Base-by-base conservation (phyloP, 352 stramenopile species). In the Nothophytophthora sp. region DNA sequence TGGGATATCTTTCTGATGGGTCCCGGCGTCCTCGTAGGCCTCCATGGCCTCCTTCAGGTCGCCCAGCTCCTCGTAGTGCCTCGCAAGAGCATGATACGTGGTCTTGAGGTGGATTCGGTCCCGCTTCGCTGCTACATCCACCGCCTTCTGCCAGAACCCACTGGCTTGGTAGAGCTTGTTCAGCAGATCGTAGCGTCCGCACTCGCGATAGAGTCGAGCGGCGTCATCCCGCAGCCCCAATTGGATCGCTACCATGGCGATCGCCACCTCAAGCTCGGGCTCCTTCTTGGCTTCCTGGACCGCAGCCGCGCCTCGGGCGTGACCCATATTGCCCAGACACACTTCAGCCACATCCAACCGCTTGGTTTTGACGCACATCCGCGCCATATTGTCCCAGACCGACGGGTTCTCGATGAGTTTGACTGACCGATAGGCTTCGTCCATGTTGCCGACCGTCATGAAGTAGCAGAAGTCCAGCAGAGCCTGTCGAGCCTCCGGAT, bases 341-440 rank as follows among this genome's bases (percentile, higher is more conserved):
- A 98, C 81, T 62, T 98, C 83, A 2, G 92, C 90, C 4, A 98
- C 89, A 57, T 98, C 95, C 15, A 98, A 70, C 0, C 93, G 82
- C 63, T 96, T 97, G 23, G 90, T 98, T 63, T 98, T 97, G 45
- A 98, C 90, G 62, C 95, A 98, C 83, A 97, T 98, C 40, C 96
- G 86, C 15, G 92, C 94, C 88, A 98, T 98, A 62, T 98, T 98
- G 45, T 97, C 86, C 95, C 95, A 98, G 20, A 98, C 95, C 0
- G 78, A 90, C 13, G 87, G 61, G 51, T 90, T 97, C 37, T 97
- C 80, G 54, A 98, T 97, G 19, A 96, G 69, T 63, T 97, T 92
- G 12, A 98, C 88, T 0, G 87, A 92, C 4, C 86, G 73, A 51
- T 98, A 98, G 1, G 95, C 95, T 57, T 97, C 90, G 70, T 98